phyloP scores from a whole-genome alignment of 2,329 filamentous ascomycete species.

The Balansia obtecta region DNA sequence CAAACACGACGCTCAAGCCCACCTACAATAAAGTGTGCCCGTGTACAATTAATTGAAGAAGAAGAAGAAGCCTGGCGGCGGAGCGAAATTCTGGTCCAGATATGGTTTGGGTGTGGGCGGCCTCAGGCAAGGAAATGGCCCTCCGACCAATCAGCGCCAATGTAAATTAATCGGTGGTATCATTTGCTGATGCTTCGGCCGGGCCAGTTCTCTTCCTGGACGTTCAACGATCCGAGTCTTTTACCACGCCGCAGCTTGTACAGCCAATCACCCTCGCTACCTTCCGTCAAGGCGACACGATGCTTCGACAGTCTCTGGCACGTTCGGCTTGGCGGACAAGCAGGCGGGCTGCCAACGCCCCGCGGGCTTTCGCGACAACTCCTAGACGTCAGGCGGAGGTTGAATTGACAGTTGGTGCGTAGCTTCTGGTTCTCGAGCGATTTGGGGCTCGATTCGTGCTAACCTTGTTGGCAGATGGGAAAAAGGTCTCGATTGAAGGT shows the following conservation, averaged over 20 bases:
- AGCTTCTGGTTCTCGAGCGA: slow-evolving; percentile 15
- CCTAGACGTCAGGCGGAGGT: slow-evolving; percentile 75
- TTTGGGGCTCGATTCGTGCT: slow-evolving; percentile 18
- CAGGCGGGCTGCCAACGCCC: slow-evolving; percentile 45
- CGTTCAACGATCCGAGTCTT: slow-evolving; percentile 27
- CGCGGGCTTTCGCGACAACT: slow-evolving; percentile 74
- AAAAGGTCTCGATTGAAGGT: slow-evolving; percentile 98
- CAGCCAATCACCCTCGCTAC: slow-evolving; percentile 21
- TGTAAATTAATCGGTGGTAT: slow-evolving; percentile 30
- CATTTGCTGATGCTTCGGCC: slow-evolving; percentile 24
- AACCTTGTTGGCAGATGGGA: slow-evolving; percentile 58
- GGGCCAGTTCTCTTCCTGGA: slow-evolving; percentile 24
- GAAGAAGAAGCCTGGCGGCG: slow-evolving; percentile 11
- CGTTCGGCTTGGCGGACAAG: slow-evolving; percentile 56
- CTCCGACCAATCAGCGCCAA: slow-evolving; percentile 27
- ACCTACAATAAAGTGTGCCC: slow-evolving; percentile 63
- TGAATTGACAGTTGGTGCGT: slow-evolving; percentile 82
- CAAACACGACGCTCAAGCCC: slow-evolving; percentile 39
- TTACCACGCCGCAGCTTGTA: slow-evolving; percentile 24
- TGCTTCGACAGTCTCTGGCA: slow-evolving; percentile 56
- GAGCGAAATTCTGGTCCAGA: slow-evolving; percentile 10
- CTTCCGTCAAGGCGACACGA: slow-evolving; percentile 48
- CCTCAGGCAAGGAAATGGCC: slow-evolving; percentile 5
- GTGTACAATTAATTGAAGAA: slow-evolving; percentile 48
- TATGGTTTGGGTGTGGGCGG: slow-evolving; percentile 5